These are phyloP conservation scores for Evernia prunastri DNA, from an alignment of 495 filamentous ascomycete species.

Conservation along the genomic window DNA sequence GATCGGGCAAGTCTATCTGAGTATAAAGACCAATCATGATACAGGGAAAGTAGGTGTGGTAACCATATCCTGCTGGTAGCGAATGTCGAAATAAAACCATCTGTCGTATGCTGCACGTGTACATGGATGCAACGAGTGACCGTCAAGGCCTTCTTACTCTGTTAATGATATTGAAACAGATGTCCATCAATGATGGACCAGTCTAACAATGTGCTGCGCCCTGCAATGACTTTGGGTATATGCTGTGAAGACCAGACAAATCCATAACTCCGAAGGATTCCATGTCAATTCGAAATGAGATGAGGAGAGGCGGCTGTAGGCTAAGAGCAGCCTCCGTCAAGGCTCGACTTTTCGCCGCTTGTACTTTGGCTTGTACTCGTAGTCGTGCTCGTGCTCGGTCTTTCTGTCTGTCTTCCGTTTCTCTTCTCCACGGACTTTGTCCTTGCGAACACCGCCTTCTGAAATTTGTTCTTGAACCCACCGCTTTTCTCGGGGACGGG, in stretches of 20 bases:
- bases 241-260: slow-evolving; percentile 10
- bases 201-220: slow-evolving; percentile 7
- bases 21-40: slow-evolving; percentile 10
- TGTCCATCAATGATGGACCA: slow-evolving; percentile 5
- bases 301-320: neutral
- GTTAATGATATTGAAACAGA: neutral
- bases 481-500: slow-evolving; percentile 45
- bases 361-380: slow-evolving; percentile 6
- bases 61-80: slow-evolving; percentile 20
- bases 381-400: slow-evolving; percentile 13
- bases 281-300: slow-evolving; percentile 2
- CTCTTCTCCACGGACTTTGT: slow-evolving; percentile 40
- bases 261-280: slow-evolving; percentile 9
- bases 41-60: neutral
- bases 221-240: slow-evolving; percentile 21
- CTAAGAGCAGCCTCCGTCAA: neutral
- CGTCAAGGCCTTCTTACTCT: slow-evolving; percentile 21
- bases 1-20: slow-evolving; percentile 13
- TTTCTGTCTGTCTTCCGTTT: slow-evolving; percentile 17
- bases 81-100: slow-evolving; percentile 10
- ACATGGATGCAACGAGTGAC: slow-evolving; percentile 16
- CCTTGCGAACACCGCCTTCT: slow-evolving; percentile 45
- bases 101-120: slow-evolving; percentile 1
- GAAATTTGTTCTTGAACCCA: slow-evolving; percentile 33
- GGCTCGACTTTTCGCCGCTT: slow-evolving; percentile 17